These are phyloP conservation scores for Puya raimondii DNA, from an alignment of 176 grass and related monocot species.

Conservation along the genomic window DNA sequence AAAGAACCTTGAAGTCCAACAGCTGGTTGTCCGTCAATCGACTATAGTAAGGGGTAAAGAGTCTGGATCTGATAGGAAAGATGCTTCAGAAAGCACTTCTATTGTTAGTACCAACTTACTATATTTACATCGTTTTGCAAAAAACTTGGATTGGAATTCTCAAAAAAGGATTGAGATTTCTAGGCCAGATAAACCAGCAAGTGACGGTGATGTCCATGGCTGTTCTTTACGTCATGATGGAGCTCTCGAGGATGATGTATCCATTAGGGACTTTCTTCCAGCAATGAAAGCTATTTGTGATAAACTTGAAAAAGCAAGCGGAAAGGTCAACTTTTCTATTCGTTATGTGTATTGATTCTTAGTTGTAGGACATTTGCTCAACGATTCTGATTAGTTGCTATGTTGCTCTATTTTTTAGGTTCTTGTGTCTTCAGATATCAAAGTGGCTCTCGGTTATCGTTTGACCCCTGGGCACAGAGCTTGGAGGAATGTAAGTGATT, in stretches of 20 bases:
- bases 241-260: constrained; percentile 45
- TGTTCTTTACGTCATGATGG: constrained; percentile 37
- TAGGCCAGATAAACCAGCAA: constrained; percentile 47
- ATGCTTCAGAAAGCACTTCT: constrained; percentile 49
- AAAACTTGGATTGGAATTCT: constrained; percentile 69
- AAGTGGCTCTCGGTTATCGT: constrained; percentile 72
- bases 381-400: constrained; percentile 26
- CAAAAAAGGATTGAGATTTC: constrained; percentile 91
- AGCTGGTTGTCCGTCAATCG: constrained; percentile 71
- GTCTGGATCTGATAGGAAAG: constrained; percentile 31
- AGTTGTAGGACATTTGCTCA: constrained; percentile 8
- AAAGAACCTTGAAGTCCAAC: constrained; percentile 58
- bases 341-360: constrained; percentile 8
- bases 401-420: constrained; percentile 40
- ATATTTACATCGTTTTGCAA: constrained; percentile 74
- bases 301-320: constrained; percentile 78
- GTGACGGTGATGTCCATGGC: constrained; percentile 23
- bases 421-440: constrained; percentile 85
- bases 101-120: constrained; percentile 73
- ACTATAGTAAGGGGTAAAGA: constrained; percentile 78
- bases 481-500: constrained; percentile 80
- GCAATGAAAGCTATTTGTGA: constrained; percentile 95
- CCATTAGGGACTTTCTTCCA: constrained; percentile 71
- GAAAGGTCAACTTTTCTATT: constrained; percentile 43
- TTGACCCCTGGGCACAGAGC: constrained; percentile 64